Evolutionary conservation across 106 monocot genomes (phyloP).

Genomic region (Dendrobium chrysotoxum): DNA sequence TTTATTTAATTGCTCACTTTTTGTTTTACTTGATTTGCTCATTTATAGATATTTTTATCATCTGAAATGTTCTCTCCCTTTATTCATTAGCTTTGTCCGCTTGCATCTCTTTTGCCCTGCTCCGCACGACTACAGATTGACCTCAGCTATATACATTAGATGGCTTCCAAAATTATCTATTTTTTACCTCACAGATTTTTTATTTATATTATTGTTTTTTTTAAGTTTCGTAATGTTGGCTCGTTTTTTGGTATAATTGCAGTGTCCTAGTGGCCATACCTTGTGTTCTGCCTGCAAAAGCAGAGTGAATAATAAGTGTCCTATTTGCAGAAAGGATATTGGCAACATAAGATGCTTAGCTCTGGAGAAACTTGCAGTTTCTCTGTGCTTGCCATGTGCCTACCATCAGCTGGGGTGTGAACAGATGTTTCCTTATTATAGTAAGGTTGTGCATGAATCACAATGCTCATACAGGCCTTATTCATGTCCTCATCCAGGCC

Average conservation of each 20-base stretch:
- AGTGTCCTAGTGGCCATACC: slow-evolving; percentile 51
- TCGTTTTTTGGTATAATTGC: background rate
- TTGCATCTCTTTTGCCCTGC: background rate
- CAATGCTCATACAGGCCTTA: slow-evolving; percentile 32
- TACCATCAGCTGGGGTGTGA: slow-evolving; percentile 31
- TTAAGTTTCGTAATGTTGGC: background rate
- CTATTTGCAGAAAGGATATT: slow-evolving; percentile 43
- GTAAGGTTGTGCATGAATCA: slow-evolving; percentile 30
- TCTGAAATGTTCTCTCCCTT: too few relatives aligned
- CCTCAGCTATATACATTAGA: background rate
- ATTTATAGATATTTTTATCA: too few relatives aligned
- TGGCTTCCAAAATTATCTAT: background rate
- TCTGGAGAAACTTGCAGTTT: slow-evolving; percentile 40
- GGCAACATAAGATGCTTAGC: slow-evolving; percentile 43
- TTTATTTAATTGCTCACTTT: too few relatives aligned
- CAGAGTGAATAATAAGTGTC: slow-evolving; percentile 45
- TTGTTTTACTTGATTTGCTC: too few relatives aligned
- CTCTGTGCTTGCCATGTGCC: slow-evolving; percentile 29
- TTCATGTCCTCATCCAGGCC: slow-evolving; percentile 38
- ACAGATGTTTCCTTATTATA: slow-evolving; percentile 35
- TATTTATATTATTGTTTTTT: background rate
- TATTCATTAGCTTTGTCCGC: background rate
- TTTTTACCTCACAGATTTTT: too few relatives aligned
- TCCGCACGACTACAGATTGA: background rate
- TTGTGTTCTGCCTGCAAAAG: slow-evolving; percentile 31